A percentile compares a stretch with the other conserved stretches of the same genome.
phyloP scores from a whole-genome alignment of 257 asterid genomes.

The Schizonepeta tenuifolia region DNA sequence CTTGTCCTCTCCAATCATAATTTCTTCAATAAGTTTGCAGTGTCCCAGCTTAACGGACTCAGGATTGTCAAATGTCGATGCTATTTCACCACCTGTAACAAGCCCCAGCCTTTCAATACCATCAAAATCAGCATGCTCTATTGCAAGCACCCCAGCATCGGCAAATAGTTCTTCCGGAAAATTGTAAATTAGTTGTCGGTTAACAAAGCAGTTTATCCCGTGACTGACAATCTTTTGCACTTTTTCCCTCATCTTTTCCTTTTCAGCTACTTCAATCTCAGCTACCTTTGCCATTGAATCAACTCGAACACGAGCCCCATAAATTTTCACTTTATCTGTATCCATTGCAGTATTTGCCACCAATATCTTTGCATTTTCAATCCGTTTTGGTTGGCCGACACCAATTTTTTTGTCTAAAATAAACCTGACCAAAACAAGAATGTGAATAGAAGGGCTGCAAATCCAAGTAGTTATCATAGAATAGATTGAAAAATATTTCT shows the following conservation, averaged over 20 bases:
- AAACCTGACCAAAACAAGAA: constrained; percentile 55
- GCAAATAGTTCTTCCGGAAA: constrained; percentile 97
- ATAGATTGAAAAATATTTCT: not conserved
- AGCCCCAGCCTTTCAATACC: constrained; percentile 91
- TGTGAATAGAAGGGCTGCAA: not conserved
- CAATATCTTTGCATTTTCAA: constrained; percentile 91
- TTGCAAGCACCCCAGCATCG: constrained; percentile 92
- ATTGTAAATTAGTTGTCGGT: constrained; percentile 91
- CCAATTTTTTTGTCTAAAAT: constrained; percentile 96
- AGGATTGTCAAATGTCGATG: constrained; percentile 94
- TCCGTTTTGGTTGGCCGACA: constrained; percentile 94
- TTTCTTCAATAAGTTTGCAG: constrained; percentile 92
- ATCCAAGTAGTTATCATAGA: not conserved
- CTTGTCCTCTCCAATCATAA: constrained; percentile 98
- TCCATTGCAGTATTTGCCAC: constrained; percentile 99
- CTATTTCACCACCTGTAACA: constrained; percentile 95
- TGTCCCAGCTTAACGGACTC: constrained; percentile 96
- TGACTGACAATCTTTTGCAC: constrained; percentile 84
- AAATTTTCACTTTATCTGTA: constrained; percentile 96
- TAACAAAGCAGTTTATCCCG: constrained; percentile 94
- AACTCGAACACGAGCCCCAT: constrained; percentile 99
- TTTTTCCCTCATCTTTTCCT: constrained; percentile 91
- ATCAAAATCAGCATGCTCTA: constrained; percentile 98
- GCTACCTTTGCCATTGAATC: constrained; percentile 99
- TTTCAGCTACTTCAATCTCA: constrained; percentile 92